Evolutionary conservation across 2,329 filamentous ascomycete species (phyloP).

Genomic region (Xylariaceae sp.): DNA sequence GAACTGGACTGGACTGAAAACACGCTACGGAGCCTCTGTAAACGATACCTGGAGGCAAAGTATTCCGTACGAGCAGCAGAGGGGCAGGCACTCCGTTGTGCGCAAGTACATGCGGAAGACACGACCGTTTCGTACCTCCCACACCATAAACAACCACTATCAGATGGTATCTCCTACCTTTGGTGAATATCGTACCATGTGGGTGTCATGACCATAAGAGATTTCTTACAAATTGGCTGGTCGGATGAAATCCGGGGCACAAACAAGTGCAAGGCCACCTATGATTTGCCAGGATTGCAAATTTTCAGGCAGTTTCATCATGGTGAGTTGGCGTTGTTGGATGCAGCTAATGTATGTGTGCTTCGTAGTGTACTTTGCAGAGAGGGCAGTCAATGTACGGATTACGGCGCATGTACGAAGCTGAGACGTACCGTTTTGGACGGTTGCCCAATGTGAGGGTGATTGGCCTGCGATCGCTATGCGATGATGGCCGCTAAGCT

Average conservation of each 20-base stretch:
- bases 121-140: background rate
- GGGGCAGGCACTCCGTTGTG: no score
- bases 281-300: conserved; percentile 7
- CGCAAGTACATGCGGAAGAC: no score
- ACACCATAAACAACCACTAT: background rate
- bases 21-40: no score
- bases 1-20: background rate
- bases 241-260: background rate
- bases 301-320: conserved; percentile 12
- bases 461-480: background rate
- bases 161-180: background rate
- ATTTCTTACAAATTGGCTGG: background rate
- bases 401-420: no score
- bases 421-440: no score
- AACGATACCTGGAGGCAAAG: no score
- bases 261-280: background rate
- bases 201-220: conserved; percentile 4
- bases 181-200: background rate
- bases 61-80: no score
- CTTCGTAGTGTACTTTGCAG: no score
- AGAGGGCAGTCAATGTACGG: no score
- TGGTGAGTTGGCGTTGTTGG: conserved; percentile 18
- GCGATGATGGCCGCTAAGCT: background rate
- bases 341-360: conserved; percentile 8
- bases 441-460: no score